phyloP scores from a whole-genome alignment of 179 eudicot genomes.

The Spinacia oleracea region DNA sequence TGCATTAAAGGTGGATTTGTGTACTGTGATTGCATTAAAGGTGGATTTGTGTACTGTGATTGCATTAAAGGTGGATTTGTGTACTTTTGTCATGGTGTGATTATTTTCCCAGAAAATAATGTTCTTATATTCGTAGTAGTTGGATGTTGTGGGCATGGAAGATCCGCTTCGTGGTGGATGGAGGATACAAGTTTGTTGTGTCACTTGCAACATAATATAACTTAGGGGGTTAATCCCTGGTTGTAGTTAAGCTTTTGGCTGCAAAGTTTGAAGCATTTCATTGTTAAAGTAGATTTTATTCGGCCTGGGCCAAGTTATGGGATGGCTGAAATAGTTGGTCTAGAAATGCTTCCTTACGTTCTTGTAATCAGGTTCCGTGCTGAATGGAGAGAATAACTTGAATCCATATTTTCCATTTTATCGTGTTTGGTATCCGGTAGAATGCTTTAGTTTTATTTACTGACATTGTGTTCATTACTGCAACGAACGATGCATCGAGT shows the following conservation, averaged over 20 bases:
- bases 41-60: slow-evolving; percentile 4
- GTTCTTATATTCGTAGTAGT: slow-evolving; percentile 10
- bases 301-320: background rate
- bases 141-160: background rate
- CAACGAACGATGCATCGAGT: background rate
- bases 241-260: background rate
- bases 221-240: background rate
- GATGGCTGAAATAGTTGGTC: background rate
- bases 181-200: background rate
- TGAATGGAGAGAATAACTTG: slow-evolving; percentile 1
- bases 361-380: background rate
- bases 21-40: no score
- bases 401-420: background rate
- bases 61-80: background rate
- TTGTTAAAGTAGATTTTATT: background rate
- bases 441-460: background rate
- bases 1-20: background rate
- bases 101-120: background rate
- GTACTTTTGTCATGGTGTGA: background rate
- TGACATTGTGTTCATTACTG: background rate
- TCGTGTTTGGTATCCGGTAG: background rate
- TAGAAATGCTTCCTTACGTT: background rate
- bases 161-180: background rate
- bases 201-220: background rate
- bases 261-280: background rate